Conservation (phyloP, 306 rosid species). For the Acacia melanoxylon region DNA sequence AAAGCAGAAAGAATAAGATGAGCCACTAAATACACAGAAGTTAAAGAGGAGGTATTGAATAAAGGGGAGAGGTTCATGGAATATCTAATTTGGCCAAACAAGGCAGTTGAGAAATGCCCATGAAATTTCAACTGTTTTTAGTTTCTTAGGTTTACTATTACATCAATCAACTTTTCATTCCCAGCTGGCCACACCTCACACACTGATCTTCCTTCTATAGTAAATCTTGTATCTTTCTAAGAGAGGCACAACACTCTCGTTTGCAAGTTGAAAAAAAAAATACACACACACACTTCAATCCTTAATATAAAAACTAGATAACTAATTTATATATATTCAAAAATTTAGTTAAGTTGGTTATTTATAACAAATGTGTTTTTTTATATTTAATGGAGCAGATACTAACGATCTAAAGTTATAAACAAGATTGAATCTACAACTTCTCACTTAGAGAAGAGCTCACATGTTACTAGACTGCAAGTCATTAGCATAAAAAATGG, state of each 20-base stretch:
- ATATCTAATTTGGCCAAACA: constrained; percentile 6
- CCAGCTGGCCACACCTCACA: not conserved
- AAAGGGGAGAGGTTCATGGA: not conserved
- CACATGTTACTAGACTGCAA: too few relatives aligned
- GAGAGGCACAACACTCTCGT: not conserved
- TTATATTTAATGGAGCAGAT: too few relatives aligned
- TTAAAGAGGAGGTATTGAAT: not conserved
- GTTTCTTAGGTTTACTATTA: not conserved
- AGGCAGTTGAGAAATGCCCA: not conserved
- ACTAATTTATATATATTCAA: too few relatives aligned
- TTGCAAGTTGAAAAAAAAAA: not conserved
- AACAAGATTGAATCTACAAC: too few relatives aligned
- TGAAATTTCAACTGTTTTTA: not conserved
- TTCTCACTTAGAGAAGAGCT: too few relatives aligned
- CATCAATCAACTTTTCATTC: not conserved
- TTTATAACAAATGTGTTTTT: too few relatives aligned
- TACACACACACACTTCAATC: fast-evolving
- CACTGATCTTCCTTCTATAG: not conserved
- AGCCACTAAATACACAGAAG: not conserved
- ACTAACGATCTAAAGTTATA: too few relatives aligned
- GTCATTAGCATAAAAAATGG: too few relatives aligned
- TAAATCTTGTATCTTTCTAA: not conserved
- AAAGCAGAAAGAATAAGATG: not conserved
- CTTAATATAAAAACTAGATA: too few relatives aligned
- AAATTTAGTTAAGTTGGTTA: too few relatives aligned